Conservation (phyloP, 2,329 filamentous ascomycete genomes). For the Lecanicillium sp. region DNA sequence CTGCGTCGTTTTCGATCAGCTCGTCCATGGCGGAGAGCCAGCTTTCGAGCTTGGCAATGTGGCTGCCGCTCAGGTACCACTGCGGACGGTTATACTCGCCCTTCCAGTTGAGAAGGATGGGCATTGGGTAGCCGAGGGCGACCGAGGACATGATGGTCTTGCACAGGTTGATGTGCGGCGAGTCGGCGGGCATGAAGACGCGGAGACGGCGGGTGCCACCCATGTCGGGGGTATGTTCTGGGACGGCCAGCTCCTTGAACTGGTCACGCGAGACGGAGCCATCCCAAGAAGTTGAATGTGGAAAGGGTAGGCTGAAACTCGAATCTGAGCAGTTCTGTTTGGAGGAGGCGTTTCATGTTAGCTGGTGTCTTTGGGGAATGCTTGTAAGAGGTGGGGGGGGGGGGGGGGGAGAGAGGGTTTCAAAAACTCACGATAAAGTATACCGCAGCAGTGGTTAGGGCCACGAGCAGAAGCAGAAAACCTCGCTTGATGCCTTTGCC, state of each 20-base stretch:
- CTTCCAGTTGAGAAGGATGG: slow-evolving; percentile 28
- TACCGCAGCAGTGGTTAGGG: too few relatives aligned
- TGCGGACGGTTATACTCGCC: slow-evolving; percentile 27
- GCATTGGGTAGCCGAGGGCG: slow-evolving; percentile 28
- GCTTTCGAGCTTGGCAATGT: slow-evolving; percentile 29
- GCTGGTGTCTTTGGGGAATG: too few relatives aligned
- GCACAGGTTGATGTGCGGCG: slow-evolving; percentile 27
- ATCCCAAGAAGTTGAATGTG: slow-evolving; percentile 2
- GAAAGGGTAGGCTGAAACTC: too few relatives aligned
- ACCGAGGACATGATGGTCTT: slow-evolving; percentile 29
- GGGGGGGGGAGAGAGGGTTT: too few relatives aligned
- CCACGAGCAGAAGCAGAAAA: too few relatives aligned
- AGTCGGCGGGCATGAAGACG: slow-evolving; percentile 30
- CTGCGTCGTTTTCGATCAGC: slow-evolving; percentile 14
- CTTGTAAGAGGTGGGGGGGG: too few relatives aligned
- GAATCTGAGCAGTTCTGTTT: too few relatives aligned
- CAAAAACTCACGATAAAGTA: too few relatives aligned
- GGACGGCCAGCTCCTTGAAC: slow-evolving; percentile 5
- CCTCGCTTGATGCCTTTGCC: too few relatives aligned
- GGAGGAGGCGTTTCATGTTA: too few relatives aligned
- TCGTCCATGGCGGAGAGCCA: slow-evolving; percentile 21
- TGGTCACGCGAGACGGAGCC: slow-evolving; percentile 4
- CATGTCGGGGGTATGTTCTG: slow-evolving; percentile 1
- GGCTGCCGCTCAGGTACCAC: slow-evolving; percentile 29
- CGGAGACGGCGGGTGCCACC: slow-evolving; percentile 18